Evolutionary conservation across 164 flowering plant species (phyloP).

Genomic region (Vitis cinerea): DNA sequence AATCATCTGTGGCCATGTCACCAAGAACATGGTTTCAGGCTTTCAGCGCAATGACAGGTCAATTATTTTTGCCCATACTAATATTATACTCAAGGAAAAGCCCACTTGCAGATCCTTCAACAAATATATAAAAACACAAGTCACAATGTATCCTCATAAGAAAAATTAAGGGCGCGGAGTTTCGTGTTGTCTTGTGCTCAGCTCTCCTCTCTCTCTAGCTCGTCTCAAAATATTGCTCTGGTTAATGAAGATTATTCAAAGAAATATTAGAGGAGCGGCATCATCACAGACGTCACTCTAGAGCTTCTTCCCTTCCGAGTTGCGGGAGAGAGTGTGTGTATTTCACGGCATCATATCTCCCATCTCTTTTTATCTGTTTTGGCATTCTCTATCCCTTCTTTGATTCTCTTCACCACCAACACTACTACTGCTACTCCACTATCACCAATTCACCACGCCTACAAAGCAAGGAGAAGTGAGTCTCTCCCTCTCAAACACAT

Average conservation of each 20-base stretch:
- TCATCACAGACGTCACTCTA: slow-evolving; percentile 25
- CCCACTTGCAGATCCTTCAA: not conserved
- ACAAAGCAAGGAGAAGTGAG: slow-evolving; percentile 35
- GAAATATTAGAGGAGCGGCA: not conserved
- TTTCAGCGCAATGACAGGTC: too few relatives aligned
- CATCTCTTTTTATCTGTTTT: slow-evolving; percentile 20
- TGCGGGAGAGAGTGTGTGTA: slow-evolving; percentile 17
- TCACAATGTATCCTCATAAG: too few relatives aligned
- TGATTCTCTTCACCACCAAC: slow-evolving; percentile 2
- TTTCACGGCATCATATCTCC: slow-evolving; percentile 10
- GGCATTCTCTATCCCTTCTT: slow-evolving; percentile 14
- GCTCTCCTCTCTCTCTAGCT: too few relatives aligned
- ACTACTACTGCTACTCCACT: not conserved
- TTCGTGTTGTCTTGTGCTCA: too few relatives aligned
- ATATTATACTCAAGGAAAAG: too few relatives aligned
- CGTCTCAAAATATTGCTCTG: too few relatives aligned
- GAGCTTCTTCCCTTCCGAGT: slow-evolving; percentile 18
- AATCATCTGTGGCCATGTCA: too few relatives aligned
- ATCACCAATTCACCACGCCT: slow-evolving; percentile 23
- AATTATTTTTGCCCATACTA: too few relatives aligned
- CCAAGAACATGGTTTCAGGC: too few relatives aligned
- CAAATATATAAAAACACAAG: not conserved
- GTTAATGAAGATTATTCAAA: too few relatives aligned
- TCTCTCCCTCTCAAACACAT: slow-evolving; percentile 9
- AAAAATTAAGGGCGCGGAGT: too few relatives aligned